These are phyloP conservation scores for Lentinula aciculospora DNA, from an alignment of 768 basidiomycete genomes.

Conservation along the genomic window DNA sequence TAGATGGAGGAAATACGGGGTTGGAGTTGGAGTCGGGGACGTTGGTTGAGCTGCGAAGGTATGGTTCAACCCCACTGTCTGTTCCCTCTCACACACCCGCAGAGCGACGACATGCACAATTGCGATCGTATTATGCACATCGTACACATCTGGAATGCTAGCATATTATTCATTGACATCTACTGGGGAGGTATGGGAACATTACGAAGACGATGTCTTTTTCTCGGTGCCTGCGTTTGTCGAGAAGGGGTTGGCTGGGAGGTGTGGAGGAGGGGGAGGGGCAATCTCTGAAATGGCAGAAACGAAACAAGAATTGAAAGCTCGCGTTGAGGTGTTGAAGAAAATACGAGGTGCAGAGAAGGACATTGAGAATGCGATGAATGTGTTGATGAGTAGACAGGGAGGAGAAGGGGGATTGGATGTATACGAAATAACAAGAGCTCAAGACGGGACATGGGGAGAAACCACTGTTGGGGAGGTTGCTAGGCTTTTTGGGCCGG, in stretches of 20 bases:
- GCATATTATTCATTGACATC: slow-evolving; percentile 19
- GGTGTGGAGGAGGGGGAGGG: no score
- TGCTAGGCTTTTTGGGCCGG: slow-evolving; percentile 32
- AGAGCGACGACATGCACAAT: slow-evolving; percentile 11
- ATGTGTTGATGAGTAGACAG: slow-evolving; percentile 18
- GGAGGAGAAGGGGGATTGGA: slow-evolving; percentile 16
- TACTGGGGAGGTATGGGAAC: slow-evolving; percentile 49
- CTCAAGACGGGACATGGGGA: slow-evolving; percentile 44
- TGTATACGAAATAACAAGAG: slow-evolving; percentile 41
- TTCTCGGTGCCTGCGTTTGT: slow-evolving; percentile 54
- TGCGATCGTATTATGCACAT: slow-evolving; percentile 22
- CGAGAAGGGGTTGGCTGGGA: slow-evolving; percentile 37
- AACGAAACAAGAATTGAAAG: slow-evolving; percentile 35
- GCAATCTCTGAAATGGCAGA: slow-evolving; percentile 26
- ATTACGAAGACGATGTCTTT: slow-evolving; percentile 46
- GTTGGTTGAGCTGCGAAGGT: slow-evolving; percentile 51
- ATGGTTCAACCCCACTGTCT: slow-evolving; percentile 9
- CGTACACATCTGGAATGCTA: slow-evolving; percentile 23
- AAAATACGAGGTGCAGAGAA: slow-evolving; percentile 50
- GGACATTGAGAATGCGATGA: slow-evolving; percentile 35
- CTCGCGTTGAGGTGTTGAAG: slow-evolving; percentile 61
- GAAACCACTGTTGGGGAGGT: slow-evolving; percentile 50
- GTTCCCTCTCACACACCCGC: neutral
- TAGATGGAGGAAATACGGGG: slow-evolving; percentile 9
- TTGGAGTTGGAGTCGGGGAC: slow-evolving; percentile 32